Base-by-base conservation (phyloP, 163 green algal genomes). In the Chlorella variabilis region DNA sequence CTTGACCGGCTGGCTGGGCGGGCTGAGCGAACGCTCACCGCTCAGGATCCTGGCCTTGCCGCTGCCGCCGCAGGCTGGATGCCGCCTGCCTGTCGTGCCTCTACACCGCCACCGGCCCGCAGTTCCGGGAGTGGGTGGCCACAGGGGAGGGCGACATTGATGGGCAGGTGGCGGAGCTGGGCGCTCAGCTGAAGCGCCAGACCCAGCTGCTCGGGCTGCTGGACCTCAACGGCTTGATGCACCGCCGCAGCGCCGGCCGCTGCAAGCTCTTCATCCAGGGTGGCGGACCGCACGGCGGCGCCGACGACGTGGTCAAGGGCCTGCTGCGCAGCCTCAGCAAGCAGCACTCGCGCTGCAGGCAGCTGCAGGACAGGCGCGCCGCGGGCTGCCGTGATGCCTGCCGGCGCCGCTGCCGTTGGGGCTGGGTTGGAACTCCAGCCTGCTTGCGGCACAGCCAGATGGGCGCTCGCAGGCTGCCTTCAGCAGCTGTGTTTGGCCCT, bases 131-230 rank as follows among this genome's bases (percentile, higher is more conserved):
- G n/a, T 51, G 36, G 29, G 27, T 54, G 17, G 9, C 54, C 49
- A 67, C 33, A 3, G 71, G 42, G 29, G 54, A 80, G 56, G 73
- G 73, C 36, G 54, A 80, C 51, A 45, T 80, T n/a, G 70, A 45
- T 0, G 70, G 4, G 13, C 4, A 34, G 70, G 70, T 77, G 70
- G 54, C 21, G 36, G 54, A 11, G n/a, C 38, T 54, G 33, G 34
- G 33, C 15, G 59, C 36, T 3, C 27, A 66, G 34, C 3, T 45
- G 56, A 21, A 70, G 20, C 39, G 39, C 4, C 27, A 59, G 56
- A n/a, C 58, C 25, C 38, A 80, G 54, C n/a, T 80, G 36, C 6
- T 13, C 1, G 38, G 31, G 56, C 36, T 56, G 54, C 73, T 80
- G 73, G 23, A 39, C 3, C 20, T 6, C 6, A 33, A 80, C 33